These are phyloP conservation scores for Selenicereus undatus DNA, from an alignment of 148 eudicot species.

Conservation along the genomic window DNA sequence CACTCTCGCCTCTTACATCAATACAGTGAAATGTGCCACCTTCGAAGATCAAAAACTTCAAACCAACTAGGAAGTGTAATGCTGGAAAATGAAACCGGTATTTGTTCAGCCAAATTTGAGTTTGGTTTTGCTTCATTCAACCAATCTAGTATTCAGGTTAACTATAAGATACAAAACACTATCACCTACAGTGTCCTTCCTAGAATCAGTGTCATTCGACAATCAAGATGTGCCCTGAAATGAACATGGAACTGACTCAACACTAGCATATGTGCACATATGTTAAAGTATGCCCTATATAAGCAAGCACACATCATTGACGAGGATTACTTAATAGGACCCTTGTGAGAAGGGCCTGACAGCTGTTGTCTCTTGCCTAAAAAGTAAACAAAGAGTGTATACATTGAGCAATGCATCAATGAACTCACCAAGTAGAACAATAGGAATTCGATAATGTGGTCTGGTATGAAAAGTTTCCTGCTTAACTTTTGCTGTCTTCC, in stretches of 20 bases:
- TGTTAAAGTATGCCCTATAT: neutral
- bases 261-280: neutral
- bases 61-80: no score
- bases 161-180: no score
- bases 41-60: no score
- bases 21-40: no score
- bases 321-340: no score
- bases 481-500: constrained; percentile 53
- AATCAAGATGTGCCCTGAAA: neutral
- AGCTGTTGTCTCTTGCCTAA: no score
- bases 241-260: neutral
- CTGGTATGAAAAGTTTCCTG: constrained; percentile 74
- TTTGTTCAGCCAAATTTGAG: neutral
- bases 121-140: neutral
- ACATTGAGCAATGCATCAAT: neutral
- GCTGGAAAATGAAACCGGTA: neutral
- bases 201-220: neutral
- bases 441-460: constrained; percentile 83
- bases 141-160: no score
- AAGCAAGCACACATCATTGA: neutral
- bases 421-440: constrained; percentile 70
- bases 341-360: no score
- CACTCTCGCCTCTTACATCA: constrained; percentile 77
- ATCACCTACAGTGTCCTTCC: neutral
- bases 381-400: no score